Evolutionary conservation across 2,329 filamentous ascomycete species (phyloP), one percentile per base, ranked within the genome.

Genomic region (Aspergillus ochraceus): DNA sequence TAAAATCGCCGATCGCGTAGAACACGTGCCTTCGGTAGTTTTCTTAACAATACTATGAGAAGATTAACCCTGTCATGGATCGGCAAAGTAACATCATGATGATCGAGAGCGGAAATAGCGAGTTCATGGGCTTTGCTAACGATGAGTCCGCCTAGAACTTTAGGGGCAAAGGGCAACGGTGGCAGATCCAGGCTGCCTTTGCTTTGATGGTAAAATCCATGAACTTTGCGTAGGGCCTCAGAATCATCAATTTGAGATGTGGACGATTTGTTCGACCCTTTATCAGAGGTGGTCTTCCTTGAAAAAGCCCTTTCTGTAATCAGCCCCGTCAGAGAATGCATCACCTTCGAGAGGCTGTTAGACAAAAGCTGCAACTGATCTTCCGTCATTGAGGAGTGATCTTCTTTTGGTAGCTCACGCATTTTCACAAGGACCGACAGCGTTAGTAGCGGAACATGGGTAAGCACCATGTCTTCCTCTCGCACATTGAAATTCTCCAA

Each of bases 381-480:
- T 49, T 22, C 60, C 17, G 57, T 59, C 42, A 64, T 57, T 19
- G 57, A 32, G 8, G 60, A 55, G n/a, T 55, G 19, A 14, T 60
- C 60, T 29, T 64, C 53, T 22, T 55, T 55, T 4, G 65, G 68
- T n/a, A 76, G 55, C 39, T 74, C 68, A 49, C 78, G 77, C 61
- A 84, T 73, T 49, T 80, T 79, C 11, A 78, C 71, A 8, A 87
- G 76, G 26, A 90, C 80, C 3, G 88, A 86, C n/a, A 96, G 76
- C 2, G 87, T 83, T 55, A 90, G 84, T 29, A 96, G 77, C 36
- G 94, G 94, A 30, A 93, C 90, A 76, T 98, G 94, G 22, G 91
- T 80, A 2, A 90, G 86, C 17, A 96, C 77, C 94, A 99, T 98
- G 71, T 99, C 96, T 74, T 98, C 95, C 76, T 99, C 95, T 55